Conservation (phyloP, 2,329 filamentous ascomycete species). For the Ophiostoma pallidulum region DNA sequence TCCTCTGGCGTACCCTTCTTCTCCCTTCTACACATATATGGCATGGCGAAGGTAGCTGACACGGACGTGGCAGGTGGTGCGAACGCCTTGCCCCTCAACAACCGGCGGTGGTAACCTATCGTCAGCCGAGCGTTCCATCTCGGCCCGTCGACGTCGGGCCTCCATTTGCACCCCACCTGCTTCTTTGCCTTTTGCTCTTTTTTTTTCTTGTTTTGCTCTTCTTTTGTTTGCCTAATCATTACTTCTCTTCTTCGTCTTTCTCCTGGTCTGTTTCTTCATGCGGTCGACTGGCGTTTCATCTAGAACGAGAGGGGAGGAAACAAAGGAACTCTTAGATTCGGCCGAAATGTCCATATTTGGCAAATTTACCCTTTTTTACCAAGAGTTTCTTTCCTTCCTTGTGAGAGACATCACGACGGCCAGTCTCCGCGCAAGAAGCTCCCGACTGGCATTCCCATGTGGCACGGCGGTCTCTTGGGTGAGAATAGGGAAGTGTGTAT, state of each 20-base stretch:
- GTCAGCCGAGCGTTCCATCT: neutral
- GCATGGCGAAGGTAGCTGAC: too few species aligned
- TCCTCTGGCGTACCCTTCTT: too few species aligned
- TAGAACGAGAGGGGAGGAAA: slow-evolving; percentile 9
- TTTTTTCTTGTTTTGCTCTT: neutral
- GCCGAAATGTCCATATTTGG: slow-evolving; percentile 4
- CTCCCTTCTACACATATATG: too few species aligned
- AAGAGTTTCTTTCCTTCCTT: slow-evolving; percentile 2
- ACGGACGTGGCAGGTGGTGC: slow-evolving; percentile 25
- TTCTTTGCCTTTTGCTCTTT: neutral
- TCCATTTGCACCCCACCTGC: too few species aligned
- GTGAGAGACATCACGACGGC: neutral
- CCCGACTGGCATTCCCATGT: too few species aligned
- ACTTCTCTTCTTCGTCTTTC: neutral
- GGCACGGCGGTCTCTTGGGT: too few species aligned
- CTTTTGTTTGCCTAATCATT: neutral
- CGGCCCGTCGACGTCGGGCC: too few species aligned
- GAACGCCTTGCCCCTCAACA: slow-evolving; percentile 41
- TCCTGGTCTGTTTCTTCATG: neutral
- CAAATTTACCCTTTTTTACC: slow-evolving; percentile 7
- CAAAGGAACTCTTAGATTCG: slow-evolving; percentile 10
- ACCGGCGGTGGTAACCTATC: slow-evolving; percentile 39
- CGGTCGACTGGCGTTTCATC: slow-evolving; percentile 8
- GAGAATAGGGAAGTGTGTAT: too few species aligned
- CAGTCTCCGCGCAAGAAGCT: neutral